Base-by-base conservation (phyloP, 108 stramenopile species). In the Fragilaria crotonensis region DNA sequence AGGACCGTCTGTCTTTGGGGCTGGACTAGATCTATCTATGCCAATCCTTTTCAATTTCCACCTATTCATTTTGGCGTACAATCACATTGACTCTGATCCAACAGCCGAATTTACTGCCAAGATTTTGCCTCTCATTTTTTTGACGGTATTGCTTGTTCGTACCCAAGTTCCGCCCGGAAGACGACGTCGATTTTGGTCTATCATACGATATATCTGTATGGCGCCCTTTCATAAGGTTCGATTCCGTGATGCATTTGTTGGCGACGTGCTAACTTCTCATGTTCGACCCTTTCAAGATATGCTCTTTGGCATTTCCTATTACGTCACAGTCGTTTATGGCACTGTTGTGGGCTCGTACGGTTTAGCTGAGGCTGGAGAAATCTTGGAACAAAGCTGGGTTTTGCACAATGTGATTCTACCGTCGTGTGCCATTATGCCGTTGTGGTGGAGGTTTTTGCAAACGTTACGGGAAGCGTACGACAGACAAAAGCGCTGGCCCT, bases 21-120 rank as follows among this genome's bases (percentile, higher is more conserved):
- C 91, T 9, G 87, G 78, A 23, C 44, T 93, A 49, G 91, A 93
- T 62, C 50, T 93, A 51, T 78, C 72, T 45, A 82, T 93, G 67
- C 91, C 91, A 1, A 83, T 89, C 20, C 63, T 93, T 33, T 87
- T 93, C 74, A 88, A 93, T 57, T 93, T 93, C 71, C 91, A 93
- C 58, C 68, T 93, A 59, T 93, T 87, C 64, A 79, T 85, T n/a
- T 73, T 82, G 28, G 71, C 74, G 18, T 80, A 67, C 68, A 81
- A 71, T 54, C 76, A 81, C 51, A 69, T 80, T 25, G 66, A 75
- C 25, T 56, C 69, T 27, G 64, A 79, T 57, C 61, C 69, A 2
- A 72, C 59, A 23, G 44, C 54, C 0, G 72, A 83, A 54, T 23
- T 79, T 17, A 73, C 83, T 29, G 84, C 85, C 25, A 84, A 88